Evolutionary conservation across 1,284 basidiomycete species (phyloP).

Genomic region (Ganoderma meredithae): DNA sequence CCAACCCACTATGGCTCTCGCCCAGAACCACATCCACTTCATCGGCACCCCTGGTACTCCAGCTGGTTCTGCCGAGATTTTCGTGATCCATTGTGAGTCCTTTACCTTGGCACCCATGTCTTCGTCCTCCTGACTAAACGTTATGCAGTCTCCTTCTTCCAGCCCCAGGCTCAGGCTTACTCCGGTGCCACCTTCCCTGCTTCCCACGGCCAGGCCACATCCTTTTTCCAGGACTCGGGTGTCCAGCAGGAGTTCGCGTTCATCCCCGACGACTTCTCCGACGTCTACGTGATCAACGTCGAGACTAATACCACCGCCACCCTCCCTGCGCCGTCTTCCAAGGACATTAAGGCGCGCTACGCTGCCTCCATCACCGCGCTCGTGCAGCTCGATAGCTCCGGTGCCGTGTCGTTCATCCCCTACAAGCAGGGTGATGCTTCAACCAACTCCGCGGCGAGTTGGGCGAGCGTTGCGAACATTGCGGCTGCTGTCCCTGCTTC

Average conservation of each 20-base stretch:
- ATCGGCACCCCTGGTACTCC: slow-evolving; percentile 71
- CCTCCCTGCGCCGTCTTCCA: slow-evolving; percentile 70
- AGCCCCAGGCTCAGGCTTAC: slow-evolving; percentile 77
- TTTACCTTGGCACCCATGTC: background rate
- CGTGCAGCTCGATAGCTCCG: slow-evolving; percentile 78
- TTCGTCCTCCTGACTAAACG: background rate
- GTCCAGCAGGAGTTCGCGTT: slow-evolving; percentile 88
- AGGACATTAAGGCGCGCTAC: slow-evolving; percentile 76
- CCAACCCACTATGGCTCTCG: slow-evolving; percentile 78
- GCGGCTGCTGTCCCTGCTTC: slow-evolving; percentile 39
- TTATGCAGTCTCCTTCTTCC: slow-evolving; percentile 77
- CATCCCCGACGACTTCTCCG: slow-evolving; percentile 82
- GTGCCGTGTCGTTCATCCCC: slow-evolving; percentile 73
- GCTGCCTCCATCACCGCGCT: slow-evolving; percentile 74
- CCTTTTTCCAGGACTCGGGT: slow-evolving; percentile 72
- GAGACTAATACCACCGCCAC: slow-evolving; percentile 81
- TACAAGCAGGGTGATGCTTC: slow-evolving; percentile 58
- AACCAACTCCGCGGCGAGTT: slow-evolving; percentile 56
- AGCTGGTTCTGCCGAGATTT: slow-evolving; percentile 78
- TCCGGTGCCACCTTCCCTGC: slow-evolving; percentile 72
- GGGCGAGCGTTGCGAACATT: slow-evolving; percentile 50
- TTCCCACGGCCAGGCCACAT: slow-evolving; percentile 76
- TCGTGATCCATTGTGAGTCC: slow-evolving; percentile 85
- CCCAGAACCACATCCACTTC: slow-evolving; percentile 84
- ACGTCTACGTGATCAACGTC: slow-evolving; percentile 83